A percentile compares a stretch with the other conserved stretches of the same genome.
phyloP scores from a whole-genome alignment of 176 grass and related monocot species.

The Ananas comosus region DNA sequence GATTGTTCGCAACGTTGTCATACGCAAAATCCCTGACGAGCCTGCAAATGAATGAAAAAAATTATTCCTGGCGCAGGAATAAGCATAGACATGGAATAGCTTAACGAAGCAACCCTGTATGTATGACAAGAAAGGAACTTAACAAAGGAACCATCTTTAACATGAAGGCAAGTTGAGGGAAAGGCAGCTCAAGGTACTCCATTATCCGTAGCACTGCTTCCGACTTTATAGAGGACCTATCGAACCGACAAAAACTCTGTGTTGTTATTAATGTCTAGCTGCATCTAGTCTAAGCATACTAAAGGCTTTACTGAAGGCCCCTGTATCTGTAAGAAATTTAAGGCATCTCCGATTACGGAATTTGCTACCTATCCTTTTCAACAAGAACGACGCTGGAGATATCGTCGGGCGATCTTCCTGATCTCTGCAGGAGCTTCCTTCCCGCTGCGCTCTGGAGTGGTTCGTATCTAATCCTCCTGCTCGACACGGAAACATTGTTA shows the following conservation, averaged over 20 bases:
- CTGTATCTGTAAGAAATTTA: too few species aligned
- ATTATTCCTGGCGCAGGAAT: not conserved
- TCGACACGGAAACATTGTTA: not conserved
- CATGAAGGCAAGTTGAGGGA: slow-evolving; percentile 65
- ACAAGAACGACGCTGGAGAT: slow-evolving; percentile 97
- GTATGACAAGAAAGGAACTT: slow-evolving; percentile 13
- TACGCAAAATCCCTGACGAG: slow-evolving; percentile 80
- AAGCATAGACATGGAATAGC: not conserved
- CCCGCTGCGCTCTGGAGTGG: slow-evolving; percentile 67
- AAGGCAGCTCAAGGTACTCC: slow-evolving; percentile 76
- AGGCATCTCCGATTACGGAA: not conserved
- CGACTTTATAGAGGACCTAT: slow-evolving; percentile 83
- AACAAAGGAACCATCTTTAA: slow-evolving; percentile 62
- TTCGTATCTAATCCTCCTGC: slow-evolving; percentile 62
- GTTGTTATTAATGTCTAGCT: not conserved
- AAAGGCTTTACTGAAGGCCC: not conserved
- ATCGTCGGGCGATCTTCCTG: slow-evolving; percentile 60
- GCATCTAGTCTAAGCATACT: not conserved
- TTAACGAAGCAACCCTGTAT: not conserved
- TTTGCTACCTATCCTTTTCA: slow-evolving; percentile 55
- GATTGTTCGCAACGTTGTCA: slow-evolving; percentile 67
- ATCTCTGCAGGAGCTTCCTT: slow-evolving; percentile 70
- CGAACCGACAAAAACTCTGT: not conserved
- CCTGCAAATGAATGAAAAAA: slow-evolving; percentile 25
- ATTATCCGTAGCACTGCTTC: slow-evolving; percentile 91